phyloP scores from a whole-genome alignment of 805 yeast genomes.

The Candida tammaniensis region DNA sequence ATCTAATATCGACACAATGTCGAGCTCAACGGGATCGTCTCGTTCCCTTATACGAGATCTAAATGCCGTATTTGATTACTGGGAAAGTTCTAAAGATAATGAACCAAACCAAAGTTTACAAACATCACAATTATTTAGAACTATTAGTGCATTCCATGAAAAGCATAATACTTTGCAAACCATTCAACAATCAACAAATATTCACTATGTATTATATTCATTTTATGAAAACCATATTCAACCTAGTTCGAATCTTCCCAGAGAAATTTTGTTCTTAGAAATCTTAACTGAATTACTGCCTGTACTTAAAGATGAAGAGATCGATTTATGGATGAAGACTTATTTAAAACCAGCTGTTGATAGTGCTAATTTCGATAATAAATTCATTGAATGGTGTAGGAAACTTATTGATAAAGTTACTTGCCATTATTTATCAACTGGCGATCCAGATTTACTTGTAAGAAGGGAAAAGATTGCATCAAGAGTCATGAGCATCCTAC shows the following conservation, averaged over 20 bases:
- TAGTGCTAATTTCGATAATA: conserved; percentile 52
- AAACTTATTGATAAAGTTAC: conserved; percentile 23
- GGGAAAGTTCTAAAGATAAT: conserved; percentile 14
- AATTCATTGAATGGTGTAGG: conserved; percentile 31
- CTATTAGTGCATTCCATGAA: conserved; percentile 18
- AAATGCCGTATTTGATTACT: conserved; percentile 21
- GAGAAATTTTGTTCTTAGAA: conserved; percentile 39
- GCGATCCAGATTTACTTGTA: conserved; percentile 19
- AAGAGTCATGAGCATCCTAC: conserved; percentile 21
- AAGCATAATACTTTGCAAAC: conserved; percentile 35
- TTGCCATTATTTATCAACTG: conserved; percentile 14
- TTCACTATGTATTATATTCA: conserved; percentile 35
- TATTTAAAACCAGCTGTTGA: conserved; percentile 53
- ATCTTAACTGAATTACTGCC: conserved; percentile 33
- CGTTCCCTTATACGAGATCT: conserved; percentile 25
- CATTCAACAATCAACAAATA: conserved; percentile 24
- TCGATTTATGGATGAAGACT: conserved; percentile 48
- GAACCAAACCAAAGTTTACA: conserved; percentile 6
- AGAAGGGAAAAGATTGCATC: conserved; percentile 20
- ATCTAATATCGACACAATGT: neutral
- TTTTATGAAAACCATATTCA: conserved; percentile 30
- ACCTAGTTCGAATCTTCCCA: conserved; percentile 23
- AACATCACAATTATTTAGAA: conserved; percentile 13
- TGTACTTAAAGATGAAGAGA: conserved; percentile 27
- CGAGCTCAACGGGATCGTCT: conserved; percentile 20